Evolutionary conservation across 331 rosid species (phyloP), one percentile per base, ranked within the genome.

Genomic region (Arachis monticola): DNA sequence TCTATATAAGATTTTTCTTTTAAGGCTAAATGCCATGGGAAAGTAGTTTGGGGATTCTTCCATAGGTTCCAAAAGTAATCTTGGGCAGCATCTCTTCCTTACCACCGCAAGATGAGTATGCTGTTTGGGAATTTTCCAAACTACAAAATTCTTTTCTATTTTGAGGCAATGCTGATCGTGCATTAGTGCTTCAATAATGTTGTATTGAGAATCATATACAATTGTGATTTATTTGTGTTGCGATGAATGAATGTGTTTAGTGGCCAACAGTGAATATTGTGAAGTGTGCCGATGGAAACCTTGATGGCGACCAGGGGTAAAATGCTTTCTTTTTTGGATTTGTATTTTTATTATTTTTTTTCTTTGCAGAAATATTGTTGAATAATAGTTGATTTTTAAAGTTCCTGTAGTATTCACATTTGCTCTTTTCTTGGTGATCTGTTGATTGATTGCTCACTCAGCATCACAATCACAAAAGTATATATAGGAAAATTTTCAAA

Each of bases 21-120:
- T 83, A 67, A 79, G 86, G 87, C 65, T 60, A 82, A 76, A 83
- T 86, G 85, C 80, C 42, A 14, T 22, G 75, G 80, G 77, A 83
- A 87, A 83, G 88, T 83, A 67, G 78, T 76, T 76, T 64, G 84
- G 85, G 77, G 90, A 88, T 82, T 76, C 86, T 71, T 80, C 83
- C 78, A 70, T 78, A 79, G 85, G 87, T 87, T 79, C 85, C 73
- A 72, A 85, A 85, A 88, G 86, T 86, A 66, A 75, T 60, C 68
- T 64, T 70, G 71, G 67, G 40, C 77, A 77, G 75, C 76, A 83
- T n/a, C n/a, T n/a, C n/a, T n/a, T 85, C 80, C 81, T 81, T 83
- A 74, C 89, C 87, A 81, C 78, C 85, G n/a, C 87, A 85, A 79
- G 82, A 84, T 78, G 86, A 86, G 84, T 85, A n/a, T 88, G 83